Conservation (phyloP, 2,329 filamentous ascomycete species). For the Phialophora macrospora region DNA sequence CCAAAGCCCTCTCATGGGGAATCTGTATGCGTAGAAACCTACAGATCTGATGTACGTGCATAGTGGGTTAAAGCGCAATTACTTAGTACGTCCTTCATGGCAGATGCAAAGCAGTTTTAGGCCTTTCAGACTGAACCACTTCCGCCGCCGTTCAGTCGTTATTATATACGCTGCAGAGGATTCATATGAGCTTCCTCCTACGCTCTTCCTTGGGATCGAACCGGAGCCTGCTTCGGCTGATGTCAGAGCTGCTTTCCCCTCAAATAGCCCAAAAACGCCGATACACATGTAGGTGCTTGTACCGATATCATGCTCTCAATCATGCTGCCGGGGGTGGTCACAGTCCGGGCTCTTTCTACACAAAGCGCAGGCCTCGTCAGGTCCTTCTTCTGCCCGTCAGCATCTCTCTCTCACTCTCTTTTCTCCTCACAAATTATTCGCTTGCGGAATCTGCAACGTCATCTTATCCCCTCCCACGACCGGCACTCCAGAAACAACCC, state of each 20-base stretch:
- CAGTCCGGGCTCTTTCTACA: background rate
- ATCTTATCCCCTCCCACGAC: slow-evolving; percentile 27
- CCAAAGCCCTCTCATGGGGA: too few relatives aligned
- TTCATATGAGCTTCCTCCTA: background rate
- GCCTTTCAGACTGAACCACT: background rate
- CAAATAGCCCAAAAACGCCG: background rate
- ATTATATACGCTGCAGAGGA: background rate
- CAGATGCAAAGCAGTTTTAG: background rate
- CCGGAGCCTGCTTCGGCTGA: background rate
- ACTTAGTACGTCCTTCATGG: too few relatives aligned
- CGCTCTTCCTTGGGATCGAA: background rate
- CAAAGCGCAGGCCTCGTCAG: background rate
- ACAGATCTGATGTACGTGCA: background rate
- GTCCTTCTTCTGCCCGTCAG: background rate
- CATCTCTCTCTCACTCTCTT: background rate
- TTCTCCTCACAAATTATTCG: background rate
- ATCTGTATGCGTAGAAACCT: too few relatives aligned
- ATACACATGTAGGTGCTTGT: background rate
- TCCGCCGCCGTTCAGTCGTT: background rate
- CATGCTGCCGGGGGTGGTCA: too few relatives aligned
- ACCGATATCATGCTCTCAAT: background rate
- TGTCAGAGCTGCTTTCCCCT: background rate
- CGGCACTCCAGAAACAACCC: slow-evolving; percentile 17
- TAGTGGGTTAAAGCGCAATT: background rate
- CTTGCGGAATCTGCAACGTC: slow-evolving; percentile 34